Evolutionary conservation across 768 basidiomycete genomes (phyloP).

Genomic region (Lactarius vividus): DNA sequence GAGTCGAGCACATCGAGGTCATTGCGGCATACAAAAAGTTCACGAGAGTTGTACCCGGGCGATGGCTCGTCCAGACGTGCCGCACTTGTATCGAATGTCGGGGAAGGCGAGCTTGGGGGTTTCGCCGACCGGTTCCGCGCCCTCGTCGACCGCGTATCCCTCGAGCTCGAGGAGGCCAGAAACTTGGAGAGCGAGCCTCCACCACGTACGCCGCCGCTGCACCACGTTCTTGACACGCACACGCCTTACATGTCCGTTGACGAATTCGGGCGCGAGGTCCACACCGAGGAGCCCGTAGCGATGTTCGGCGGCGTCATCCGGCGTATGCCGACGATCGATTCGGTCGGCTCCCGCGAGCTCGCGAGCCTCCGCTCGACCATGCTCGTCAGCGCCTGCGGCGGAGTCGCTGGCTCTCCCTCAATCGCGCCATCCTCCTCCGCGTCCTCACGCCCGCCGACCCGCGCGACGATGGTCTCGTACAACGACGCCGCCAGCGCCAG

Average conservation of each 20-base stretch:
- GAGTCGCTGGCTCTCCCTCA: background rate
- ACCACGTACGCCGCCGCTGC: slow-evolving; percentile 10
- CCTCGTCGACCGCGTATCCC: slow-evolving; percentile 48
- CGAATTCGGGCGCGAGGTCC: slow-evolving; percentile 38
- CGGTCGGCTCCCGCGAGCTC: slow-evolving; percentile 64
- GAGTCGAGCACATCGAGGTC: slow-evolving; percentile 10
- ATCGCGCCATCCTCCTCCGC: slow-evolving; percentile 5
- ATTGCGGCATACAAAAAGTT: slow-evolving; percentile 10
- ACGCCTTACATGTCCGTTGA: slow-evolving; percentile 41
- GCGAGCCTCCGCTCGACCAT: slow-evolving; percentile 30
- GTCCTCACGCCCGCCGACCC: slow-evolving; percentile 25
- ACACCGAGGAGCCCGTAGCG: slow-evolving; percentile 49
- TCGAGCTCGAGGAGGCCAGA: slow-evolving; percentile 52
- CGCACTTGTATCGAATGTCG: background rate
- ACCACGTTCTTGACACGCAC: slow-evolving; percentile 27
- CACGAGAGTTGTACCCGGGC: background rate
- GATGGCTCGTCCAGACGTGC: slow-evolving; percentile 3
- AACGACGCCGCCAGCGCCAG: slow-evolving; percentile 20
- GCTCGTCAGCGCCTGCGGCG: slow-evolving; percentile 1
- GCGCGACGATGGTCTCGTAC: slow-evolving; percentile 21
- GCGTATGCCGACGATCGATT: slow-evolving; percentile 82
- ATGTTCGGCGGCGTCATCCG: slow-evolving; percentile 62
- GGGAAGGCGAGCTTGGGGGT: slow-evolving; percentile 40
- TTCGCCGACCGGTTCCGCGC: slow-evolving; percentile 53
- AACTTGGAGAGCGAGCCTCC: slow-evolving; percentile 32